Base-by-base conservation (phyloP, 495 filamentous ascomycete species). In the Astrothelium subdiscretum region DNA sequence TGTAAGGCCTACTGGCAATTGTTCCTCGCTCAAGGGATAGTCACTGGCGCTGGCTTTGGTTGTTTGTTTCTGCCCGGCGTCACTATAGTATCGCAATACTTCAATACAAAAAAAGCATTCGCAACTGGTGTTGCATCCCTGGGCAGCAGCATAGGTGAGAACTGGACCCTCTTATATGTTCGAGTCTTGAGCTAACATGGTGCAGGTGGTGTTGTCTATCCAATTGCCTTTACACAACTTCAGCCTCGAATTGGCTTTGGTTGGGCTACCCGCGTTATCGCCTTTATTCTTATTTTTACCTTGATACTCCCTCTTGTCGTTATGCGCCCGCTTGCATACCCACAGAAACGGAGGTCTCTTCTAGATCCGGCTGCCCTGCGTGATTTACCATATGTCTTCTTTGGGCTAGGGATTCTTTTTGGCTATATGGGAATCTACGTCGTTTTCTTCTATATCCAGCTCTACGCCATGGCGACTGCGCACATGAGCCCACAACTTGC, bases 201-300 rank as follows among this genome's bases (percentile, higher is more conserved):
- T 24, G 32, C 62, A 29, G 90, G 91, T 5, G 89, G 91, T 1
- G 71, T 95, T 22, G 72, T 96, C 1, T 91, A 90, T 66, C 88
- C 90, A 0, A 78, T 81, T 40, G 83, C 96, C 54, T 84, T 88
- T 15, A 80, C 85, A 66, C 79, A 83, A 58, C 74, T 96, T 31
- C 67, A 91, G 5, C 85, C 87, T 0, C 71, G 65, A 2, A 75
- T 89, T 18, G 91, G 90, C 31, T 94, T 92, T 71, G 77, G 78
- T 1, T 92, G 89, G 89, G 87, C 89, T 0, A 80, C 92, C 59
- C 79, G 90, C 12, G 77, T 79, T 1, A 72, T 94, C 57, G 90
- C 83, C 0, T 87, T 92, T 66, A 82, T 95, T 57, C 80, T 84
- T 35, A 63, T 90, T 0, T 81, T 67, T 0, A 81, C 78, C 1